Conservation (phyloP, 2,329 filamentous ascomycete genomes). For the Xylariales sp. region DNA sequence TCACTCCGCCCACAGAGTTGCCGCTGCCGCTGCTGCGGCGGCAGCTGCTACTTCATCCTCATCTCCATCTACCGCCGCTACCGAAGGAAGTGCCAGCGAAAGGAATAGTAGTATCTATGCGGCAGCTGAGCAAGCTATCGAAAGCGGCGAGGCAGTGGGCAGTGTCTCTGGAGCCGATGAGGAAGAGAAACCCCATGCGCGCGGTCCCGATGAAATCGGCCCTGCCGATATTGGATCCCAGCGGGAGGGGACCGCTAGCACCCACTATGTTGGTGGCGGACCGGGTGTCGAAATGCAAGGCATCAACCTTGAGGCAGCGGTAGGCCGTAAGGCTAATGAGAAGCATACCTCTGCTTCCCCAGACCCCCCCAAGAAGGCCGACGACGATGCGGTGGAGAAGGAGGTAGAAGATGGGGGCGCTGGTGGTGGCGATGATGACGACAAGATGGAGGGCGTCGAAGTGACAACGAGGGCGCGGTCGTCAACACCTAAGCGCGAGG, state of each 20-base stretch:
- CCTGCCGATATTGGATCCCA: constrained; percentile 83
- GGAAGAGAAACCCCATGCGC: constrained; percentile 70
- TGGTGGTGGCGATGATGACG: no score
- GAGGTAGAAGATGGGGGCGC: no score
- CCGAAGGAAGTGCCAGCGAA: no score
- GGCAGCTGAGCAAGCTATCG: constrained; percentile 15
- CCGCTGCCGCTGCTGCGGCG: neutral
- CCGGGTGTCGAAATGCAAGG: constrained; percentile 44
- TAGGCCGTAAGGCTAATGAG: constrained; percentile 43
- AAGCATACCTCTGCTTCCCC: constrained; percentile 10
- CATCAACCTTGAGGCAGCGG: constrained; percentile 58
- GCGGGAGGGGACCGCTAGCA: constrained; percentile 30
- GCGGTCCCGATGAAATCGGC: constrained; percentile 81
- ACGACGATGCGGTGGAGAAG: constrained; percentile 15
- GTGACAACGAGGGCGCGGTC: constrained; percentile 15
- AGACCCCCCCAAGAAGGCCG: constrained; percentile 14
- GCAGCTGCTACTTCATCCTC: constrained; percentile 8
- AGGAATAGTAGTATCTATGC: constrained; percentile 2
- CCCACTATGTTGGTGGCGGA: constrained; percentile 30
- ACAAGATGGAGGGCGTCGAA: constrained; percentile 25
- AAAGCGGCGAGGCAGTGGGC: constrained; percentile 20
- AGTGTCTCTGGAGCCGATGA: constrained; percentile 39
- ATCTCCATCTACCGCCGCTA: constrained; percentile 11
- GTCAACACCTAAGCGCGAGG: constrained; percentile 50
- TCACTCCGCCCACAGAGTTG: neutral